Conservation (phyloP, 176 grass and related monocot species). For the Aegilops longissima region DNA sequence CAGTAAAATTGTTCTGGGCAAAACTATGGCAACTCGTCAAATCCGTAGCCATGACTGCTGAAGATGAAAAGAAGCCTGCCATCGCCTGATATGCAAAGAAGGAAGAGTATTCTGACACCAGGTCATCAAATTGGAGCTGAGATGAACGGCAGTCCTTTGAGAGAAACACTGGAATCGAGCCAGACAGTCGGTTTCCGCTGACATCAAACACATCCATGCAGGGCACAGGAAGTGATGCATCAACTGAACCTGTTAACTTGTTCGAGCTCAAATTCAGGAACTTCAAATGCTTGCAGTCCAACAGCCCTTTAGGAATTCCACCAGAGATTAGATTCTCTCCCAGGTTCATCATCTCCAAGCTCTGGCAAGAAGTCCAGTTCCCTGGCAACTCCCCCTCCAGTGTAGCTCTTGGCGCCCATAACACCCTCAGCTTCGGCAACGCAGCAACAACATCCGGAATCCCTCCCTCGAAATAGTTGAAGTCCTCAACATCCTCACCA, state of each 20-base stretch:
- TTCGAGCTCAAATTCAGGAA: conserved; percentile 84
- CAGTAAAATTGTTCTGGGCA: conserved; percentile 83
- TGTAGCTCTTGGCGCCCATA: conserved; percentile 86
- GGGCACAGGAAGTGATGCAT: conserved; percentile 59
- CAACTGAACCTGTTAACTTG: conserved; percentile 67
- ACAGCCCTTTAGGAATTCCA: conserved; percentile 57
- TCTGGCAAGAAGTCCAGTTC: conserved; percentile 74
- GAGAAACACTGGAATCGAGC: conserved; percentile 53
- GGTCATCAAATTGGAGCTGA: conserved; percentile 44
- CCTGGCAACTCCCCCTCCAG: conserved; percentile 63
- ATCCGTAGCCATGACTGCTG: neutral
- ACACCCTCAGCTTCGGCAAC: conserved; percentile 76
- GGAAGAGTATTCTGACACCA: conserved; percentile 59
- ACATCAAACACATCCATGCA: conserved; percentile 96
- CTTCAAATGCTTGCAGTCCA: conserved; percentile 64
- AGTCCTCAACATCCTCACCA: conserved; percentile 58
- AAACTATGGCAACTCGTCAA: conserved; percentile 85
- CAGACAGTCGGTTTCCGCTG: conserved; percentile 79
- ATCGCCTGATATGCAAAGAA: conserved; percentile 49
- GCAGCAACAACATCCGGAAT: conserved; percentile 45
- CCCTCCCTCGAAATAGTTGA: conserved; percentile 88
- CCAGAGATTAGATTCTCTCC: conserved; percentile 79
- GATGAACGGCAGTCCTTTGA: conserved; percentile 49
- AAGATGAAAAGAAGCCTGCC: conserved; percentile 35
- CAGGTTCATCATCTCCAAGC: conserved; percentile 86